Evolutionary conservation across 345 rosid genomes (phyloP), one percentile per base, ranked within the genome.

Genomic region (Brassica carinata): DNA sequence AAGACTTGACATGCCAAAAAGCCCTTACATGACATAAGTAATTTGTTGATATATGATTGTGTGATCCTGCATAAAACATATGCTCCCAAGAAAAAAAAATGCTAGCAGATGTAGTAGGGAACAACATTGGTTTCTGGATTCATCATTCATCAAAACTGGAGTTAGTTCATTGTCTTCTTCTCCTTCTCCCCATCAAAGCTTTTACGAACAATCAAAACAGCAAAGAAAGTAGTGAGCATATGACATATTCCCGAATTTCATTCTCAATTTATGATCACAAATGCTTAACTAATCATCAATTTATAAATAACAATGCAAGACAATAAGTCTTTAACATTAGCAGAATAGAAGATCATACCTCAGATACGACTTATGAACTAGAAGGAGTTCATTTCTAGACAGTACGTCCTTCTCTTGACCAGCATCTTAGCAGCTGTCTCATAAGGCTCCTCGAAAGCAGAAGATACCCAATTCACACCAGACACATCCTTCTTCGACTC

Each of bases 361-460:
- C 70, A 67, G 33, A 77, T 67, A 59, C 34, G 40, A 69, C 71
- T 19, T 19, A 19, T 34, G 55, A 45, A 33, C 92, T 87, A 96
- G 77, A 96, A 94, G 27, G 99, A 96, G 89, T 96, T 96, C 99
- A 96, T 96, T 87, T 96, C 99, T 81, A 96, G 80, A 78, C 97
- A 96, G 82, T 96, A 94, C 34, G 97, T 96, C 85, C 88, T 90
- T 77, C 99, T 85, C 86, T 92, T 96, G 8, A 90, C 90, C 4
- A 96, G 86, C 97, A 96, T 89, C 88, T 86, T 92, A 3, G 92
- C 97, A 6, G 97, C 97, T 0, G 92, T 88, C 23, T 90, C 90
- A 78, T 90, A 94, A 8, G 97, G 95, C 85, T 90, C 99, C 43
- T 91, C 92, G 17, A 96, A 94, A 1, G 96, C 97, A 0, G 91